A percentile compares a stretch with the other conserved stretches of the same genome.
Conservation (phyloP, 352 stramenopile genomes). For the Phytophthora chlamydospora region DNA sequence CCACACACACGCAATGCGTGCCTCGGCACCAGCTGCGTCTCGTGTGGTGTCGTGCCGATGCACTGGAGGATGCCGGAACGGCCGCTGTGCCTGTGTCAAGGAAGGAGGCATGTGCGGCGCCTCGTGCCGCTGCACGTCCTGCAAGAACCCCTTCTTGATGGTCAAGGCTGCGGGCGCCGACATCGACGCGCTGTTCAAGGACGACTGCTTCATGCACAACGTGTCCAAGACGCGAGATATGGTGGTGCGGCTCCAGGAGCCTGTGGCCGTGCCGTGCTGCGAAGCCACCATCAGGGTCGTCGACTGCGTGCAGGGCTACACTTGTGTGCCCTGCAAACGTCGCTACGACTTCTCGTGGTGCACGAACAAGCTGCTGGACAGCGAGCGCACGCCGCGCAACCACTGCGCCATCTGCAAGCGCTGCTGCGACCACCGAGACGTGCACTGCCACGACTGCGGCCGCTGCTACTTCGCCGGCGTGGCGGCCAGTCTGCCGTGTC, state of each 20-base stretch:
- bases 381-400: slow-evolving; percentile 76
- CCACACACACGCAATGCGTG: slow-evolving; percentile 15
- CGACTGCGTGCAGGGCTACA: slow-evolving; percentile 78
- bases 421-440: slow-evolving; percentile 87
- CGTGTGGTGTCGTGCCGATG: slow-evolving; percentile 79
- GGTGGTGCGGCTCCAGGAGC: slow-evolving; percentile 73
- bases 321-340: slow-evolving; percentile 52
- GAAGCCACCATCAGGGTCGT: slow-evolving; percentile 64
- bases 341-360: slow-evolving; percentile 86
- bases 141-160: slow-evolving; percentile 88
- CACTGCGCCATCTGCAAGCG: slow-evolving; percentile 89
- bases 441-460: slow-evolving; percentile 83
- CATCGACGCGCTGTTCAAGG: slow-evolving; percentile 74
- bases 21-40: slow-evolving; percentile 26
- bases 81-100: slow-evolving; percentile 84
- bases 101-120: slow-evolving; percentile 78
- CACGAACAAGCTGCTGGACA: slow-evolving; percentile 79
- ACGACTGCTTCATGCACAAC: slow-evolving; percentile 90
- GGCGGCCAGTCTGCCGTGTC: slow-evolving; percentile 73
- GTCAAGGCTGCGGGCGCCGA: slow-evolving; percentile 77
- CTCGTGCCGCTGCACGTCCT: slow-evolving; percentile 83
- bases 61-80: slow-evolving; percentile 82
- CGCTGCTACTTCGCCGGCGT: slow-evolving; percentile 89
- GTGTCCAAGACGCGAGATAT: slow-evolving; percentile 87
- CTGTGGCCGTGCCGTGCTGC: slow-evolving; percentile 71